Conservation (phyloP, 257 asterid species). For the Knoxia roxburghii region DNA sequence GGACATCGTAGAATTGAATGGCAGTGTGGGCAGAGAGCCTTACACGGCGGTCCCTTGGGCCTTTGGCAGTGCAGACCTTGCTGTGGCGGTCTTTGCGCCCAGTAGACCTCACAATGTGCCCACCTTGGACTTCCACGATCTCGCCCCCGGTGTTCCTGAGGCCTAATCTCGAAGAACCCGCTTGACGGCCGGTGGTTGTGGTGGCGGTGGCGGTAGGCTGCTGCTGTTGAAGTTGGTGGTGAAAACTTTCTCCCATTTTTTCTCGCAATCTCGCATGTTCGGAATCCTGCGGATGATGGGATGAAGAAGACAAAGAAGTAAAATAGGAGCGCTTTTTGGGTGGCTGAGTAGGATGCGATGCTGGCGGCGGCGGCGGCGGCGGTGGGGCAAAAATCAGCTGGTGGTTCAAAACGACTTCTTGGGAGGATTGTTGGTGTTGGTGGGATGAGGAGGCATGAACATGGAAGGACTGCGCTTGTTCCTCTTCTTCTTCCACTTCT, state of each 20-base stretch:
- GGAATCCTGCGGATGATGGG: conserved; percentile 33
- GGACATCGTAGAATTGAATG: conserved; percentile 94
- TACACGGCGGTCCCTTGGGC: conserved; percentile 96
- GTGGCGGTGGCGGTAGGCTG: neutral
- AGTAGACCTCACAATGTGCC: conserved; percentile 93
- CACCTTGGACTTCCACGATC: conserved; percentile 94
- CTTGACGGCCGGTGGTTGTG: conserved; percentile 7
- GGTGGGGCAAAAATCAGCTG: conserved; percentile 27
- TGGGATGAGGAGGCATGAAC: conserved; percentile 12
- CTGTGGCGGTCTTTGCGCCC: conserved; percentile 99
- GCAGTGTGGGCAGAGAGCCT: conserved; percentile 99
- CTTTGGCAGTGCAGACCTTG: conserved; percentile 97
- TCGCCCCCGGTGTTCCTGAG: conserved; percentile 44
- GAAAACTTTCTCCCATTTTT: conserved; percentile 47
- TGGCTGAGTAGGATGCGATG: conserved; percentile 20
- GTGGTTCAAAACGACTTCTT: conserved; percentile 27
- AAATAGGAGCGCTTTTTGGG: conserved; percentile 50
- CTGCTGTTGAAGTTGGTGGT: conserved; percentile 20
- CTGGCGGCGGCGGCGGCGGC: conserved; percentile 9
- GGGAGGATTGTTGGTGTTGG: conserved; percentile 16
- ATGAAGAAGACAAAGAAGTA: conserved; percentile 32
- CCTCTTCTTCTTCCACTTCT: conserved; percentile 29
- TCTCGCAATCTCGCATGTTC: conserved; percentile 68
- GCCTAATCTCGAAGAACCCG: conserved; percentile 47
- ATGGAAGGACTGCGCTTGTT: conserved; percentile 12